A percentile compares a stretch with the other conserved stretches of the same genome.
Evolutionary conservation across 257 asterid species (phyloP).

Genomic region (Oldenlandia corymbosa): DNA sequence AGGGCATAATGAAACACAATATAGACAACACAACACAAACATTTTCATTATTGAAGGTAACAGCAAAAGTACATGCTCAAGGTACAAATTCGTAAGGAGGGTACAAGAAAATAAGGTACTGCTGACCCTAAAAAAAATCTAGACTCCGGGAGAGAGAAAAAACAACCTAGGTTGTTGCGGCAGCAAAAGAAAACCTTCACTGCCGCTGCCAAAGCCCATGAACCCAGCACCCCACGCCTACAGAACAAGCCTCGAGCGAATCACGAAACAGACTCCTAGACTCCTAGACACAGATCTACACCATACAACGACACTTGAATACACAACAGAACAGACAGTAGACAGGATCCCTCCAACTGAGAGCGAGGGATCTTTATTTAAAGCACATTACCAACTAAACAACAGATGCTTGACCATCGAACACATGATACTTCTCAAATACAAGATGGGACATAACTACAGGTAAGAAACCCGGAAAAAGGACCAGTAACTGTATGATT

Average conservation of each 20-base stretch:
- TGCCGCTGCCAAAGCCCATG: constrained; percentile 41
- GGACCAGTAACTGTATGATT: neutral
- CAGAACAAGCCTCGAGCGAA: constrained; percentile 14
- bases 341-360: neutral
- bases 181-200: constrained; percentile 13
- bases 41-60: constrained; percentile 16
- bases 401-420: no score
- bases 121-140: constrained; percentile 46
- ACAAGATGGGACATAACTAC: constrained; percentile 6
- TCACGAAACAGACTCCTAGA: neutral
- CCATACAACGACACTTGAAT: neutral
- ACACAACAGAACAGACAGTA: neutral
- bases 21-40: neutral
- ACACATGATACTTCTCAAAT: no score
- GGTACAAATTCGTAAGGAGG: constrained; percentile 27
- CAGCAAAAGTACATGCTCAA: constrained; percentile 8
- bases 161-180: constrained; percentile 28
- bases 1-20: neutral
- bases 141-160: constrained; percentile 25
- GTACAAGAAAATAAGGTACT: constrained; percentile 35
- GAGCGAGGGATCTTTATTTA: constrained; percentile 12
- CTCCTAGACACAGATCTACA: neutral
- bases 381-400: neutral
- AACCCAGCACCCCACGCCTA: constrained; percentile 25
- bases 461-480: neutral